phyloP scores from a whole-genome alignment of 306 rosid genomes.

The Ceratonia siliqua region DNA sequence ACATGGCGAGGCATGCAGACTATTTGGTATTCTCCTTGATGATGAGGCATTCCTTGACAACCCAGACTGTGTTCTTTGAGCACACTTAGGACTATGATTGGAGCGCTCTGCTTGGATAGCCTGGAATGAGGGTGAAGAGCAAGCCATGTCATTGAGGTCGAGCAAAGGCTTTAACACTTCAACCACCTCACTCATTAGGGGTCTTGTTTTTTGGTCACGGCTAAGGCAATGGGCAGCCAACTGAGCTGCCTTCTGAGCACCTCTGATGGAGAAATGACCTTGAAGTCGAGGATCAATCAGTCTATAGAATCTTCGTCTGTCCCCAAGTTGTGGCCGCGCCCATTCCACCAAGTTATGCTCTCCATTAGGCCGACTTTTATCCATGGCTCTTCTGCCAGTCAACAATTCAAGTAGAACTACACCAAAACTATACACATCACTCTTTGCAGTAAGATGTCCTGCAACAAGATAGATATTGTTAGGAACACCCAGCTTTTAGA shows the following conservation, averaged over 20 bases:
- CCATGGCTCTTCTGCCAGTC: slow-evolving; percentile 59
- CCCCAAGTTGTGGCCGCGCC: slow-evolving; percentile 39
- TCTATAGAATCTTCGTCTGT: slow-evolving; percentile 24
- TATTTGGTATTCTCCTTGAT: slow-evolving; percentile 40
- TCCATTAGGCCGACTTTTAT: slow-evolving; percentile 6
- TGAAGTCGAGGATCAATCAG: slow-evolving; percentile 58
- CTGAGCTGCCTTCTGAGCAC: slow-evolving; percentile 38
- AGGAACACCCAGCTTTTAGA: not conserved
- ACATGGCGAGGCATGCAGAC: slow-evolving; percentile 39
- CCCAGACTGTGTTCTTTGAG: slow-evolving; percentile 1
- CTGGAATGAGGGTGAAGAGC: slow-evolving; percentile 34
- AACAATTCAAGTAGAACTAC: slow-evolving; percentile 69
- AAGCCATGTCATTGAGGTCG: slow-evolving; percentile 29
- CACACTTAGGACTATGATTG: slow-evolving; percentile 21
- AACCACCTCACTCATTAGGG: slow-evolving; percentile 65
- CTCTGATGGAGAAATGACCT: slow-evolving; percentile 48
- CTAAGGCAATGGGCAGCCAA: slow-evolving; percentile 49
- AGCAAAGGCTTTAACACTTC: slow-evolving; percentile 34
- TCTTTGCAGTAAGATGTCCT: slow-evolving; percentile 67
- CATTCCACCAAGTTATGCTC: slow-evolving; percentile 60
- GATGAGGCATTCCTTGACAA: slow-evolving; percentile 25
- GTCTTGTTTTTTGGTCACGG: slow-evolving; percentile 50
- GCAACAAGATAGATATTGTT: slow-evolving; percentile 18
- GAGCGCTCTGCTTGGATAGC: slow-evolving; percentile 29
- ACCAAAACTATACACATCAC: slow-evolving; percentile 75